Percentiles rank a stretch among this genome's conserved stretches.
These are phyloP conservation scores for Pseudopithomyces chartarum DNA, from an alignment of 2,329 filamentous ascomycete species.

Conservation along the genomic window DNA sequence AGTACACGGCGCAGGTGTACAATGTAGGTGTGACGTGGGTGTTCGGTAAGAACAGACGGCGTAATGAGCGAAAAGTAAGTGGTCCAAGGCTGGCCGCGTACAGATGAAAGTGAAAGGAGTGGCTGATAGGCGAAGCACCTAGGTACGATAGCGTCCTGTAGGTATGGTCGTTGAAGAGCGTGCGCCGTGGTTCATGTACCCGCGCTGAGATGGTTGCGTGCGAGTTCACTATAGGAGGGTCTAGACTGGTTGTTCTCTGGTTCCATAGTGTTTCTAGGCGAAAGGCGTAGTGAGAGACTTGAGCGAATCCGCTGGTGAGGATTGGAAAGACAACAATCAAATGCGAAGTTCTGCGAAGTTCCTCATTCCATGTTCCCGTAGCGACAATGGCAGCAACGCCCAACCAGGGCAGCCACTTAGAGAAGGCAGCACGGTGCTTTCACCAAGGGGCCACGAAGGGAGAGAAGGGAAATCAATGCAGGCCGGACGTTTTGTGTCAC, in stretches of 20 bases:
- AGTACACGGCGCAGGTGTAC: neutral
- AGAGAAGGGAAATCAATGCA: neutral
- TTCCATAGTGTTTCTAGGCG: slow-evolving; percentile 34
- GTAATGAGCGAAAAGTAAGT: neutral
- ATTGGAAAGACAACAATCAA: neutral
- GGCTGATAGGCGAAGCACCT: neutral
- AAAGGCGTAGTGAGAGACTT: neutral
- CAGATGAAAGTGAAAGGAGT: neutral
- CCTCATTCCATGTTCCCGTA: slow-evolving; percentile 30
- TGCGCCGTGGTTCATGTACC: slow-evolving; percentile 8
- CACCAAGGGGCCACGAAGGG: neutral
- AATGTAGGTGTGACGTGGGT: neutral
- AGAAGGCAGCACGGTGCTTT: slow-evolving; percentile 1
- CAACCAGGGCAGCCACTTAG: neutral
- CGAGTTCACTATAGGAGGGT: slow-evolving; percentile 42
- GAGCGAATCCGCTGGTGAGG: neutral
- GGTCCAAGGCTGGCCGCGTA: neutral
- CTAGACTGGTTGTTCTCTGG: slow-evolving; percentile 42
- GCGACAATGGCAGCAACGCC: slow-evolving; percentile 10
- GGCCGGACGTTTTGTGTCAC: neutral
- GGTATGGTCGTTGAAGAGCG: neutral
- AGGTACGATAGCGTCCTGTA: neutral
- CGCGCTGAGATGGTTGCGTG: slow-evolving; percentile 17
- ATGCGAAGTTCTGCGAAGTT: slow-evolving; percentile 16
- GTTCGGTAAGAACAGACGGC: neutral